Conservation (phyloP, 805 yeast species). For the Kodamaea hsintzibuensis region DNA sequence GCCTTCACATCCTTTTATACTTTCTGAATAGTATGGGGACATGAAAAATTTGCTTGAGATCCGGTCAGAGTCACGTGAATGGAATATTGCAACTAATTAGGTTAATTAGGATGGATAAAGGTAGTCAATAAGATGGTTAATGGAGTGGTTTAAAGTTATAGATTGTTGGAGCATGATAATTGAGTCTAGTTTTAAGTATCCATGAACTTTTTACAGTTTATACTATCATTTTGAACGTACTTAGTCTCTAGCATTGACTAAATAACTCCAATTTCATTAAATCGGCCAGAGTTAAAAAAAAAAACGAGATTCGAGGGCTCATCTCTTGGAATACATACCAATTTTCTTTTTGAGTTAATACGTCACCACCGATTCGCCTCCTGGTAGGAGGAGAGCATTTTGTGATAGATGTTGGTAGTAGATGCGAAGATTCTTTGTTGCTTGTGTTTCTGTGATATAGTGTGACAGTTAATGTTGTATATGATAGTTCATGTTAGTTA, state of each 20-base stretch:
- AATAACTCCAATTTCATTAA: no score
- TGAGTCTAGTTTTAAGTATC: not conserved
- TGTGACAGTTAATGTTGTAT: no score
- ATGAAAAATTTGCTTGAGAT: not conserved
- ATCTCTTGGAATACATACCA: not conserved
- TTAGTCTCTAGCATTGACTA: not conserved
- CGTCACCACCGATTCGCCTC: not conserved
- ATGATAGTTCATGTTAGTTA: no score
- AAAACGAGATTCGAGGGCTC: not conserved
- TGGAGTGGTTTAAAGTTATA: no score
- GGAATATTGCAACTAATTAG: not conserved
- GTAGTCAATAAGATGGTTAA: not conserved
- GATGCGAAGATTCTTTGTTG: not conserved
- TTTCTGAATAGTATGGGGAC: not conserved
- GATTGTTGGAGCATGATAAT: no score
- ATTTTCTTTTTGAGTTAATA: not conserved
- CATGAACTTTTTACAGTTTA: not conserved
- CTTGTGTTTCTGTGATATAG: no score
- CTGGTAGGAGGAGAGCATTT: not conserved
- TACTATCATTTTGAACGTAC: not conserved
- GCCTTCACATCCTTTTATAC: conserved; percentile 12
- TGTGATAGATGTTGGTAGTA: no score
- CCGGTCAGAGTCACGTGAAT: not conserved
- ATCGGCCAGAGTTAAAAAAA: not conserved
- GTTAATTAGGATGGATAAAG: not conserved